phyloP scores from a whole-genome alignment of 208 protist genomes.

The Trypanosoma boissoni region DNA sequence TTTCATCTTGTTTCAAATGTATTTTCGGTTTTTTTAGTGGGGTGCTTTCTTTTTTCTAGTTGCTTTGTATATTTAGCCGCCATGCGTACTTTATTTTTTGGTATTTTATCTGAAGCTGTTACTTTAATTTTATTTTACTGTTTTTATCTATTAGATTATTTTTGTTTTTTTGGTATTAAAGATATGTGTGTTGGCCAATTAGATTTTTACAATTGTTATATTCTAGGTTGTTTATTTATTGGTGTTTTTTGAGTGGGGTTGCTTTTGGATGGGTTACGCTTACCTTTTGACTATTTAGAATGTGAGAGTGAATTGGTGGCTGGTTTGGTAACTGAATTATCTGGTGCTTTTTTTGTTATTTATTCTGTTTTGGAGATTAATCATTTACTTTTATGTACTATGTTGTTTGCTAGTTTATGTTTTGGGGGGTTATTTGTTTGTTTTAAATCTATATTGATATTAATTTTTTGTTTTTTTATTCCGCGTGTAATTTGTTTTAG shows the following conservation, averaged over 20 bases:
- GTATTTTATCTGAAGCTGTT: conserved; percentile 65
- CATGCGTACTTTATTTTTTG: conserved; percentile 80
- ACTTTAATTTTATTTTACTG: conserved; percentile 69
- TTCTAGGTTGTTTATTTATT: conserved; percentile 63
- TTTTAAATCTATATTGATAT: conserved; percentile 78
- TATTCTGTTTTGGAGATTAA: conserved; percentile 84
- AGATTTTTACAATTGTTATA: conserved; percentile 64
- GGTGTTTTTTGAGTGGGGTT: conserved; percentile 71
- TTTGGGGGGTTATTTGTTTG: conserved; percentile 85
- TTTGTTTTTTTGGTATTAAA: conserved; percentile 84
- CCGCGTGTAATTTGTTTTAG: conserved; percentile 72
- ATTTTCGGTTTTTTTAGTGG: conserved; percentile 74
- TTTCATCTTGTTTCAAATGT: conserved; percentile 62
- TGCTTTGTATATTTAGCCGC: conserved; percentile 85
- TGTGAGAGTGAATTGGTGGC: conserved; percentile 88
- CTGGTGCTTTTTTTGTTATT: conserved; percentile 84
- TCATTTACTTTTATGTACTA: conserved; percentile 59
- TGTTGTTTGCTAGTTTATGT: conserved; percentile 72
- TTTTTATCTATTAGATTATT: conserved; percentile 77
- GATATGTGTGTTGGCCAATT: conserved; percentile 74
- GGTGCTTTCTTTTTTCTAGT: conserved; percentile 79
- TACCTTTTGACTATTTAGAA: conserved; percentile 87
- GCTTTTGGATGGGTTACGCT: conserved; percentile 62
- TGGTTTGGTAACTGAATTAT: conserved; percentile 81
- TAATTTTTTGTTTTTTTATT: conserved; percentile 77